Evolutionary conservation across 2,329 filamentous ascomycete genomes (phyloP).

Genomic region (Penicillium sp.): DNA sequence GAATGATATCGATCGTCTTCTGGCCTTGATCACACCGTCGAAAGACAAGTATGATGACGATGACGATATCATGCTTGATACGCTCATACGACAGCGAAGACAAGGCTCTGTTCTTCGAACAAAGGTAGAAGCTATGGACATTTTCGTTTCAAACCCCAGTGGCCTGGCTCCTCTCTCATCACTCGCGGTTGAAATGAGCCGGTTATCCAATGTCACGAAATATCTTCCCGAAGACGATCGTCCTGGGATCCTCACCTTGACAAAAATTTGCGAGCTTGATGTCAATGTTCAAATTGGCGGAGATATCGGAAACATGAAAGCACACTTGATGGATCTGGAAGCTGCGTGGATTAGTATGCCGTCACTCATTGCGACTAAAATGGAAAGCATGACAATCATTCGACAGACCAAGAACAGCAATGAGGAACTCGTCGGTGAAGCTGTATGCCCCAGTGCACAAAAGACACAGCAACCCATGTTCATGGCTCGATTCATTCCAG

Average conservation of each 20-base stretch:
- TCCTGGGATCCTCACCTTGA: slow-evolving; percentile 75
- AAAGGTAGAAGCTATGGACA: slow-evolving; percentile 59
- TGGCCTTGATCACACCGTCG: slow-evolving; percentile 84
- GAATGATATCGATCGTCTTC: slow-evolving; percentile 70
- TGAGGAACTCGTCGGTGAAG: slow-evolving; percentile 67
- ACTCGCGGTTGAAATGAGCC: slow-evolving; percentile 72
- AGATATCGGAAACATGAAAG: slow-evolving; percentile 60
- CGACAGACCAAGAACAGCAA: slow-evolving; percentile 61
- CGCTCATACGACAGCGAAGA: slow-evolving; percentile 73
- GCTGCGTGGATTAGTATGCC: slow-evolving; percentile 79
- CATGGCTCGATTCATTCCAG: slow-evolving; percentile 84
- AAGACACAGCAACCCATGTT: slow-evolving; percentile 54
- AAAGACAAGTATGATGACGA: slow-evolving; percentile 84
- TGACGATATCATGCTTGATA: slow-evolving; percentile 93
- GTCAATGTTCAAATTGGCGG: slow-evolving; percentile 60
- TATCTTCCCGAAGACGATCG: slow-evolving; percentile 94
- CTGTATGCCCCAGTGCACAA: slow-evolving; percentile 38
- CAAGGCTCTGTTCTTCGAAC: slow-evolving; percentile 78
- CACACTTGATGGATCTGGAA: slow-evolving; percentile 60
- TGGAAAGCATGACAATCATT: slow-evolving; percentile 57
- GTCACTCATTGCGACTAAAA: slow-evolving; percentile 70
- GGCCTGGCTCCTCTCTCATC: slow-evolving; percentile 63
- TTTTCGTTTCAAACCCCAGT: slow-evolving; percentile 58
- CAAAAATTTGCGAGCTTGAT: slow-evolving; percentile 60
- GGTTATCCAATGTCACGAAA: slow-evolving; percentile 81